phyloP scores from a whole-genome alignment of 2,329 filamentous ascomycete genomes.

The Stagonosporopsis chrysanthemi region DNA sequence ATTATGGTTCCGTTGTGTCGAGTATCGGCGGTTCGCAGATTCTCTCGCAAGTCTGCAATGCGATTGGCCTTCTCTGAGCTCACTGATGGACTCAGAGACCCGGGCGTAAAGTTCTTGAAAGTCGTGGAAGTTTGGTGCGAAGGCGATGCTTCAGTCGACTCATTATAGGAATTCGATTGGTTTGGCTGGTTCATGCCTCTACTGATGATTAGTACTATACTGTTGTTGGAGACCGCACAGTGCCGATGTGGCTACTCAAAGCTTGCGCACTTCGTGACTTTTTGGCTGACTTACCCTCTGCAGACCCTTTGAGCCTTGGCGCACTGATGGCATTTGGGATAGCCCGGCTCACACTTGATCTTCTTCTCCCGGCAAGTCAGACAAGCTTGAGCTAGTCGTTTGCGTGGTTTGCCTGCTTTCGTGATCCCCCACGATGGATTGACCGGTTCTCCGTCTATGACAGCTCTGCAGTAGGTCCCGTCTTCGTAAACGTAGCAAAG shows the following conservation, averaged over 20 bases:
- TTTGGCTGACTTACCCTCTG: slow-evolving; percentile 62
- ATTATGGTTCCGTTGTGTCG: slow-evolving; percentile 39
- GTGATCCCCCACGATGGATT: slow-evolving; percentile 94
- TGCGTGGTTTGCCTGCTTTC: slow-evolving; percentile 91
- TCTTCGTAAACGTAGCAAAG: slow-evolving; percentile 88
- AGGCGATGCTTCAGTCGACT: slow-evolving; percentile 10
- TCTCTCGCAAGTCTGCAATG: slow-evolving; percentile 42
- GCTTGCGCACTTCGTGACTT: slow-evolving; percentile 6
- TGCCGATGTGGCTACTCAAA: slow-evolving; percentile 21
- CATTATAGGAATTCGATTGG: slow-evolving; percentile 4
- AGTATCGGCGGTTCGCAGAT: slow-evolving; percentile 36
- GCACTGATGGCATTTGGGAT: slow-evolving; percentile 87
- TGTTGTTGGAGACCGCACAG: no score
- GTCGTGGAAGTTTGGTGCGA: slow-evolving; percentile 21
- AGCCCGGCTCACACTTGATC: slow-evolving; percentile 93
- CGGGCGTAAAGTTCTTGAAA: slow-evolving; percentile 43
- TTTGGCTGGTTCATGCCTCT: slow-evolving; percentile 21
- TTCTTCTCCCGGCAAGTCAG: slow-evolving; percentile 95
- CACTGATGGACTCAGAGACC: slow-evolving; percentile 40
- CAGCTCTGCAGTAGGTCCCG: slow-evolving; percentile 79
- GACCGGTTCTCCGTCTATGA: slow-evolving; percentile 84
- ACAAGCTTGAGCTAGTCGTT: slow-evolving; percentile 90
- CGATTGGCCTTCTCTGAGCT: slow-evolving; percentile 39
- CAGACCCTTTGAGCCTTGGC: slow-evolving; percentile 88
- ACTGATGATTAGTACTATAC: slow-evolving; percentile 1